These are phyloP conservation scores for Gentiana dahurica DNA, from an alignment of 257 asterid species.

Conservation along the genomic window DNA sequence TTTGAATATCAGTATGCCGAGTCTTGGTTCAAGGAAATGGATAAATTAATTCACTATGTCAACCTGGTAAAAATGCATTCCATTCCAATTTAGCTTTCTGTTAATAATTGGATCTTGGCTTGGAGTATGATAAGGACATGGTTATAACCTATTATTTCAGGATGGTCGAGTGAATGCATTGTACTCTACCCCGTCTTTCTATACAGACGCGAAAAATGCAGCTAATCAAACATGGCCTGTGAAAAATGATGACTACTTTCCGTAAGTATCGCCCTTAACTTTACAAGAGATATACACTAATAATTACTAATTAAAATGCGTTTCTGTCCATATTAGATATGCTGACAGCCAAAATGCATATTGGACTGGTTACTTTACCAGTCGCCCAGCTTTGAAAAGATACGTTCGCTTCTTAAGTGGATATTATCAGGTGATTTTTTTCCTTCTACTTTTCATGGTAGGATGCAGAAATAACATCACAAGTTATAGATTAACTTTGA, in stretches of 20 bases:
- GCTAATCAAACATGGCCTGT: slow-evolving; percentile 61
- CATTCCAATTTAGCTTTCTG: no score
- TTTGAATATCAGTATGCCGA: slow-evolving; percentile 81
- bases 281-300: neutral
- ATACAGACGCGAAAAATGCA: slow-evolving; percentile 68
- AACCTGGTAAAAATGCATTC: slow-evolving; percentile 38
- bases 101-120: no score
- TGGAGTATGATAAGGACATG: neutral
- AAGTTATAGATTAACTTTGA: no score
- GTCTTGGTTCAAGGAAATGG: slow-evolving; percentile 93
- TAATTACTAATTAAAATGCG: slow-evolving; percentile 2
- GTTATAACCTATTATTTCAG: slow-evolving; percentile 24
- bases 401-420: slow-evolving; percentile 71
- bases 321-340: slow-evolving; percentile 33
- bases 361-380: slow-evolving; percentile 84
- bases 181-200: slow-evolving; percentile 81
- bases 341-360: slow-evolving; percentile 53
- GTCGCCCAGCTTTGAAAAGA: slow-evolving; percentile 78
- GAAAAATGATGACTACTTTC: slow-evolving; percentile 74
- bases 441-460: neutral
- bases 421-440: slow-evolving; percentile 50
- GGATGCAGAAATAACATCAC: neutral
- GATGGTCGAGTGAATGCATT: slow-evolving; percentile 80
- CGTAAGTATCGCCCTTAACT: slow-evolving; percentile 37
- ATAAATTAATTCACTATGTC: slow-evolving; percentile 78